Evolutionary conservation across 2,329 filamentous ascomycete species (phyloP).

Genomic region (Talaromyces sp.): DNA sequence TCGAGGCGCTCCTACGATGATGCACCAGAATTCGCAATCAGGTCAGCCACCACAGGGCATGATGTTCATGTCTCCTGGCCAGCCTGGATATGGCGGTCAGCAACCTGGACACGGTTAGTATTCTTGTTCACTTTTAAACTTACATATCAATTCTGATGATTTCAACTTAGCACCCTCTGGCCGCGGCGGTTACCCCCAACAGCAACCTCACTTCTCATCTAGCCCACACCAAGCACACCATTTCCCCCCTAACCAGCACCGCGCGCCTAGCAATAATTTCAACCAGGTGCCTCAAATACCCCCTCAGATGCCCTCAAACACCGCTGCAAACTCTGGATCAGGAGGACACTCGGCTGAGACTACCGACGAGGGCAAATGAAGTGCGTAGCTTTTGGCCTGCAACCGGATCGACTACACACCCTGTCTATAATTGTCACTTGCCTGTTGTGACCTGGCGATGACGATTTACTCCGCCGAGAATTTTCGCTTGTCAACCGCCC

Average conservation of each 20-base stretch:
- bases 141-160: conserved; percentile 14
- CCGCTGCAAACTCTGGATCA: conserved; percentile 33
- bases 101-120: conserved; percentile 75
- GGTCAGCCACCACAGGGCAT: conserved; percentile 71
- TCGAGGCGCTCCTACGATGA: conserved; percentile 88
- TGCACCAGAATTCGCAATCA: conserved; percentile 89
- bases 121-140: not conserved
- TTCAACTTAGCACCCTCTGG: conserved; percentile 58
- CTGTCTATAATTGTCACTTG: not conserved
- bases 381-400: conserved; percentile 9
- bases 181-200: conserved; percentile 62
- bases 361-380: conserved; percentile 54
- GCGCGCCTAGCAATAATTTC: conserved; percentile 58
- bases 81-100: conserved; percentile 71
- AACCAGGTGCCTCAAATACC: conserved; percentile 51
- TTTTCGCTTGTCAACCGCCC: conserved; percentile 3
- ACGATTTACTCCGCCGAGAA: conserved; percentile 7
- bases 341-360: conserved; percentile 46
- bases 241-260: conserved; percentile 61
- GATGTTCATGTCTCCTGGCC: conserved; percentile 75
- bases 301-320: conserved; percentile 47
- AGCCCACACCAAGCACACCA: conserved; percentile 68
- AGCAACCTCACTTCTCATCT: conserved; percentile 65
- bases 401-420: not conserved
- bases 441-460: not conserved